Percentiles rank a stretch among this genome's conserved stretches.
Conservation (phyloP, 768 basidiomycete genomes). For the Strobilomyces dryophilus region DNA sequence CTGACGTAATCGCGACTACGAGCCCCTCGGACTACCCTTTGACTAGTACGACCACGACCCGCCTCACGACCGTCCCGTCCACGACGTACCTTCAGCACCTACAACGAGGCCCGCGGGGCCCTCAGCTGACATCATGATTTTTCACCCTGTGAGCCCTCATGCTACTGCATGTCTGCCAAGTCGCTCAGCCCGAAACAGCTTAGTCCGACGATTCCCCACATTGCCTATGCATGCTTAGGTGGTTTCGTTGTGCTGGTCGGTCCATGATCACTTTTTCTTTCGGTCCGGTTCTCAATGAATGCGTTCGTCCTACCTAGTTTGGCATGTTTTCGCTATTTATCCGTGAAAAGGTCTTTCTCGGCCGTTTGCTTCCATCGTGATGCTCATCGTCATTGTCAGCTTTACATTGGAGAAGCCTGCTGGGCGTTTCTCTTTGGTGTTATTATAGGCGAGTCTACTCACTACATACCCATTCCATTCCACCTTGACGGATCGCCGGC, state of each 20-base stretch:
- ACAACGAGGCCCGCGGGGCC: background rate
- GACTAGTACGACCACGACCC: conserved; percentile 5
- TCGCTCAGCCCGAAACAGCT: conserved; percentile 12
- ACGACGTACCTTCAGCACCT: background rate
- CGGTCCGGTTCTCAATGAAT: background rate
- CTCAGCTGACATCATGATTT: conserved; percentile 42
- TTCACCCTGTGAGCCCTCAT: conserved; percentile 42
- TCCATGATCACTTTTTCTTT: conserved; percentile 5
- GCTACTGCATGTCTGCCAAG: background rate
- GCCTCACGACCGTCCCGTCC: background rate
- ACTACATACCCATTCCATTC: background rate
- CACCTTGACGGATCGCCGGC: conserved; percentile 1
- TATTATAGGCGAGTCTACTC: conserved; percentile 60
- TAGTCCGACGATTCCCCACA: conserved; percentile 63
- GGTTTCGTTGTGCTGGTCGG: conserved; percentile 76
- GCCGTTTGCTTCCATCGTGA: background rate
- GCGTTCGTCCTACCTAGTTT: conserved; percentile 47
- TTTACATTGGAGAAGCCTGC: conserved; percentile 95
- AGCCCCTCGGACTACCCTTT: conserved; percentile 5
- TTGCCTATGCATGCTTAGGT: conserved; percentile 75
- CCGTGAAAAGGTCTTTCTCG: conserved; percentile 67
- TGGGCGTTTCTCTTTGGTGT: conserved; percentile 94
- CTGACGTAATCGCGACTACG: conserved; percentile 19
- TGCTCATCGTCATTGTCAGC: conserved; percentile 32
- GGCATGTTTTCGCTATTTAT: conserved; percentile 94